Conservation (phyloP, 768 basidiomycete species). For the Pisolithus tinctorius region DNA sequence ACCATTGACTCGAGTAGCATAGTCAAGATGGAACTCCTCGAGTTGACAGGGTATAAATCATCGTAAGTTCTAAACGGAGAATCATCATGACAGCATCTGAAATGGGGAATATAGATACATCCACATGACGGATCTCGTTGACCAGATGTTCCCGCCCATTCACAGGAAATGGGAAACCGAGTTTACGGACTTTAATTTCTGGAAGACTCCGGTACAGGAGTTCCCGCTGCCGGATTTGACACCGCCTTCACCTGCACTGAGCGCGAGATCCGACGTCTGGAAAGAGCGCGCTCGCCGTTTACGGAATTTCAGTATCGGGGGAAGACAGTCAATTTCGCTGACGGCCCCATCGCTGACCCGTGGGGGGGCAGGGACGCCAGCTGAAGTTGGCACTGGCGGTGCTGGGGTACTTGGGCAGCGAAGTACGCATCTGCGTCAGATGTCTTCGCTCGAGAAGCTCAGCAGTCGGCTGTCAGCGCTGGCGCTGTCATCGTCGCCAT, state of each 20-base stretch:
- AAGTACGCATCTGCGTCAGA: conserved; percentile 51
- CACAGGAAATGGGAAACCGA: conserved; percentile 83
- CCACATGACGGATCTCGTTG: conserved; percentile 98
- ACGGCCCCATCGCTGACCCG: conserved; percentile 25
- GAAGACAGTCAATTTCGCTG: conserved; percentile 31
- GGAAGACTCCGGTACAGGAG: conserved; percentile 78
- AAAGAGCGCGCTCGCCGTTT: conserved; percentile 68
- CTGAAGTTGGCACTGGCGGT: conserved; percentile 5
- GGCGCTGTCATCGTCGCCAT: conserved; percentile 23
- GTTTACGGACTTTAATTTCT: conserved; percentile 96
- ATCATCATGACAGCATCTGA: neutral
- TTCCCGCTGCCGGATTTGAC: conserved; percentile 72
- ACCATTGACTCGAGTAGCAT: conserved; percentile 94
- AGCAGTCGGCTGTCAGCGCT: conserved; percentile 53
- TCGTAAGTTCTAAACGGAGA: conserved; percentile 48
- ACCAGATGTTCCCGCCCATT: conserved; percentile 98
- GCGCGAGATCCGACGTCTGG: conserved; percentile 88
- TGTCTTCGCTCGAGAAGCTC: conserved; percentile 72
- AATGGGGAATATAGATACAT: conserved; percentile 60
- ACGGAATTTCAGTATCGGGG: conserved; percentile 72
- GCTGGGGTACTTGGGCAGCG: conserved; percentile 19
- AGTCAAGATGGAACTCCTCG: conserved; percentile 95
- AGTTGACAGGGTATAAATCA: conserved; percentile 94
- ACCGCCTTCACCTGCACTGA: conserved; percentile 90
- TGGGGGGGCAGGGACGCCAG: conserved; percentile 6